A percentile compares a stretch with the other conserved stretches of the same genome.
Evolutionary conservation across 192 early-diverging fungal species (phyloP).

Genomic region (Coemansia erecta): DNA sequence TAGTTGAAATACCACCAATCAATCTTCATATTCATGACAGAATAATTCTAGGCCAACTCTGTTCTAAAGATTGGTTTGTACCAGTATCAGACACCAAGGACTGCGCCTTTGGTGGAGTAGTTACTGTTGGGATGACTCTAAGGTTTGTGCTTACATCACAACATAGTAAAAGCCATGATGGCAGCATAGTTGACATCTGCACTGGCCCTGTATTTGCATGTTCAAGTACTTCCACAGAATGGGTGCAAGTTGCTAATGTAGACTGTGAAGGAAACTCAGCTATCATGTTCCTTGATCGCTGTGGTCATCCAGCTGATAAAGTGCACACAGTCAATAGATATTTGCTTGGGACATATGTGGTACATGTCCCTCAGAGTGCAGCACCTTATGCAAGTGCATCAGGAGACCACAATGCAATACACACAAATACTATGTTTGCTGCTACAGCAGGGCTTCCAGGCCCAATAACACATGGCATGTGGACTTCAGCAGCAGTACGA

Average conservation of each 20-base stretch:
- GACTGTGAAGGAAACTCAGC: constrained; percentile 65
- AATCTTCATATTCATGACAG: constrained; percentile 61
- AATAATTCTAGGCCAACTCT: constrained; percentile 76
- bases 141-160: constrained; percentile 78
- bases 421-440: constrained; percentile 89
- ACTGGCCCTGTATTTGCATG: constrained; percentile 61
- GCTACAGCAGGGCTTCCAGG: constrained; percentile 80
- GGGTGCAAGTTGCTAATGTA: constrained; percentile 75
- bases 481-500: constrained; percentile 87
- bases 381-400: constrained; percentile 75
- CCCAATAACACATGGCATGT: constrained; percentile 97
- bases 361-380: background rate
- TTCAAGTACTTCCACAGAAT: constrained; percentile 39
- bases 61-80: constrained; percentile 78
- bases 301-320: constrained; percentile 68
- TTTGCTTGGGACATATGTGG: constrained; percentile 23
- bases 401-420: constrained; percentile 92
- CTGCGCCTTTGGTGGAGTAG: background rate
- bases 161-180: constrained; percentile 57
- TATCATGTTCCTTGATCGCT: constrained; percentile 73
- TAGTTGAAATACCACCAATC: constrained; percentile 71
- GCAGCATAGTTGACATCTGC: constrained; percentile 58
- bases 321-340: constrained; percentile 66
- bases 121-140: constrained; percentile 49
- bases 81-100: constrained; percentile 14